Conservation (phyloP, 192 early-diverging fungal species). For the Backusella circina region DNA sequence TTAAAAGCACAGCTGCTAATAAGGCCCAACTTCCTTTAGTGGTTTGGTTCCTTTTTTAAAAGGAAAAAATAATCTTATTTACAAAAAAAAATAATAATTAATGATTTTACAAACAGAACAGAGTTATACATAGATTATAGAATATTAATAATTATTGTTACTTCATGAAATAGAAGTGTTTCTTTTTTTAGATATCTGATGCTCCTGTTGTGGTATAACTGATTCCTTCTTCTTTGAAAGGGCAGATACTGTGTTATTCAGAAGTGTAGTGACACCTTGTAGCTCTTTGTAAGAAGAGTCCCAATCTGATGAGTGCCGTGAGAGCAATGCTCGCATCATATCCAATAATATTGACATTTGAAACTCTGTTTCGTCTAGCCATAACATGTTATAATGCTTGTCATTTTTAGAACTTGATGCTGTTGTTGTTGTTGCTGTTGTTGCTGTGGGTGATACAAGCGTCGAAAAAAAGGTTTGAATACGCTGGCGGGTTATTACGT, state of each 20-base stretch:
- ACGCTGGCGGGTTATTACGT: conserved; percentile 11
- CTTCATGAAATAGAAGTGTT: background rate
- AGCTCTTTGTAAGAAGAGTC: background rate
- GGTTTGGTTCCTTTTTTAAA: background rate
- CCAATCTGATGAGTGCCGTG: background rate
- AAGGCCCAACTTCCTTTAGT: background rate
- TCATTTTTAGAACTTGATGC: background rate
- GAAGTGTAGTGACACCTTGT: background rate
- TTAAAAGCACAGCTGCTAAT: background rate
- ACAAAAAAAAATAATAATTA: background rate
- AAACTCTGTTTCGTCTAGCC: conserved; percentile 7
- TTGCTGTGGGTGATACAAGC: background rate
- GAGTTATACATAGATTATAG: background rate
- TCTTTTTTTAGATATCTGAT: background rate
- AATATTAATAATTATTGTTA: background rate
- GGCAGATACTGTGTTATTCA: background rate
- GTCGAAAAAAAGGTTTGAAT: conserved; percentile 16
- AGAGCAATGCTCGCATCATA: background rate
- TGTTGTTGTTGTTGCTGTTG: background rate
- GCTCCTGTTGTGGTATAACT: background rate
- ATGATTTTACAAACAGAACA: background rate
- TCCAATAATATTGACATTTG: conserved; percentile 10
- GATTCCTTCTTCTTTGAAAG: background rate
- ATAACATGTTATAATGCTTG: background rate
- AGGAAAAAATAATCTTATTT: background rate